A percentile compares a stretch with the other conserved stretches of the same genome.
These are phyloP conservation scores for Beauveria caledonica DNA, from an alignment of 2,329 filamentous ascomycete genomes.

Conservation along the genomic window DNA sequence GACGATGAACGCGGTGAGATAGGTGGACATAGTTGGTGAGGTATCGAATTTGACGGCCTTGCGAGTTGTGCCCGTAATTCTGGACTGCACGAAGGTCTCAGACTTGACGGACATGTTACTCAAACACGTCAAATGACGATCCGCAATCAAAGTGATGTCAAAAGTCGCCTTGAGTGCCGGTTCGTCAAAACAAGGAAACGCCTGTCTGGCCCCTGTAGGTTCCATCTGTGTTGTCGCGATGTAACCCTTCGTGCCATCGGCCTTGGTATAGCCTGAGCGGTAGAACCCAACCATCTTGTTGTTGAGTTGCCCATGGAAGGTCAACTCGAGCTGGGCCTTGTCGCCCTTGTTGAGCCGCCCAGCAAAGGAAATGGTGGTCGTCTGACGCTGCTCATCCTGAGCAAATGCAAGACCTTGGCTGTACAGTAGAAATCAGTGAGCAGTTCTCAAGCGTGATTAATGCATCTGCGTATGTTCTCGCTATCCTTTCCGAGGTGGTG, in stretches of 20 bases:
- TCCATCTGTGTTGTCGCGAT: conserved; percentile 95
- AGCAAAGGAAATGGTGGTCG: conserved; percentile 71
- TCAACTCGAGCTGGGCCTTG: conserved; percentile 55
- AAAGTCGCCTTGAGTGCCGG: conserved; percentile 89
- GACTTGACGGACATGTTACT: conserved; percentile 94
- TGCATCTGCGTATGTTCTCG: too few species aligned
- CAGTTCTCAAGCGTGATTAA: neutral
- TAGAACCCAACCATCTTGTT: conserved; percentile 99
- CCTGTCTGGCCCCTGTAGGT: conserved; percentile 83
- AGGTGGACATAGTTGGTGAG: conserved; percentile 91
- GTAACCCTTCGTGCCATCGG: conserved; percentile 70
- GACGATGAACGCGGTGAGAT: conserved; percentile 87
- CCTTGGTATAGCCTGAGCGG: conserved; percentile 81
- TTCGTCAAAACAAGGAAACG: conserved; percentile 96
- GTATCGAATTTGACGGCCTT: conserved; percentile 89
- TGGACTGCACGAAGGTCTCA: conserved; percentile 62
- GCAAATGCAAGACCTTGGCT: conserved; percentile 45
- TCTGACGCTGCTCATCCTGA: conserved; percentile 72
- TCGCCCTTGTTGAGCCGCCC: conserved; percentile 62
- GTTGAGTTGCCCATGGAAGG: conserved; percentile 71
- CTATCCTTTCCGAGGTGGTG: neutral
- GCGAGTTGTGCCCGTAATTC: conserved; percentile 20
- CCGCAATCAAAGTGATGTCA: conserved; percentile 82
- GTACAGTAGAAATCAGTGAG: conserved; percentile 2
- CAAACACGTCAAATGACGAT: conserved; percentile 78